Evolutionary conservation across 2,329 filamentous ascomycete genomes (phyloP).

Genomic region (Aspergillus fructus): DNA sequence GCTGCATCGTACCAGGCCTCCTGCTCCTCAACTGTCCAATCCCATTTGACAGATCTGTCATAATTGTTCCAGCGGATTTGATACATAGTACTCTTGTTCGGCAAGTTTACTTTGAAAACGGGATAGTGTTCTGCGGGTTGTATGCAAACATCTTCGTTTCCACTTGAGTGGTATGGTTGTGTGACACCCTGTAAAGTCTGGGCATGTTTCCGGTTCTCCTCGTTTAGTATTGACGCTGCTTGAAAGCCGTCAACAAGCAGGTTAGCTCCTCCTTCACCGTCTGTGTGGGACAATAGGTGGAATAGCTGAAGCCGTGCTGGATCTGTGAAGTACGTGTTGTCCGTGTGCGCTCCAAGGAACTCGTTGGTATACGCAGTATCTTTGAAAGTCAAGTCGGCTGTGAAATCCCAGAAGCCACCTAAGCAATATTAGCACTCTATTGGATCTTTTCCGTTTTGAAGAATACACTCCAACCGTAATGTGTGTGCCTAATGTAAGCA

Average conservation of each 20-base stretch:
- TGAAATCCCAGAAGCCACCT: slow-evolving; percentile 79
- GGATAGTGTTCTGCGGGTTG: slow-evolving; percentile 69
- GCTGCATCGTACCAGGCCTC: slow-evolving; percentile 78
- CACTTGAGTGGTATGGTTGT: slow-evolving; percentile 79
- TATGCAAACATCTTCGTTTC: slow-evolving; percentile 80
- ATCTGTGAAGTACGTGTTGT: slow-evolving; percentile 94
- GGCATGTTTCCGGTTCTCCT: slow-evolving; percentile 58
- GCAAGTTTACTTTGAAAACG: slow-evolving; percentile 63
- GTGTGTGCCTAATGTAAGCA: slow-evolving; percentile 82
- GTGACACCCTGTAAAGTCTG: slow-evolving; percentile 55
- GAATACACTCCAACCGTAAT: slow-evolving; percentile 67
- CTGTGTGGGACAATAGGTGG: slow-evolving; percentile 79
- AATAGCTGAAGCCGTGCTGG: slow-evolving; percentile 90
- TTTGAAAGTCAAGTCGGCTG: slow-evolving; percentile 80
- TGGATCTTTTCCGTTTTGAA: neutral
- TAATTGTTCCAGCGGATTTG: slow-evolving; percentile 92
- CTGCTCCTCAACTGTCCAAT: slow-evolving; percentile 52
- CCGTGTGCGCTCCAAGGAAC: slow-evolving; percentile 80
- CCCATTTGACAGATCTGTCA: slow-evolving; percentile 70
- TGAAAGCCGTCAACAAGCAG: slow-evolving; percentile 84
- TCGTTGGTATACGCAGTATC: slow-evolving; percentile 91
- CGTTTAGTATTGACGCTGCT: slow-evolving; percentile 61
- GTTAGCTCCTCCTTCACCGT: slow-evolving; percentile 66
- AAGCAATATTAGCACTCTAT: neutral
- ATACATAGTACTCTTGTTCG: slow-evolving; percentile 43